Evolutionary conservation across 805 yeast species (phyloP), one percentile per base, ranked within the genome.

Genomic region (Ogataea nakhonphanomensis): DNA sequence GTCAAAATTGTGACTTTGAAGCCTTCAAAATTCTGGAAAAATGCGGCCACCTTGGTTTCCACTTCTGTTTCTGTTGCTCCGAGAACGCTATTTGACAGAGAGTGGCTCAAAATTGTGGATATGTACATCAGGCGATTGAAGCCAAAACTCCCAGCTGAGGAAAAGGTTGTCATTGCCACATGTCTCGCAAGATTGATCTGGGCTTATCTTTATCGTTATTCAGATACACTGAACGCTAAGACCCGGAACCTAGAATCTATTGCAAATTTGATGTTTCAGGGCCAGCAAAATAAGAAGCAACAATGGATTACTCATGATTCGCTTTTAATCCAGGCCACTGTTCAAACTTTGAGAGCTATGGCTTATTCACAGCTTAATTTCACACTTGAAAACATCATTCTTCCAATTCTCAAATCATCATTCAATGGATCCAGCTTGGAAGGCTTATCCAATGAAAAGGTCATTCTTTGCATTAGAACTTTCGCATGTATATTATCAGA

Each of bases 151-250:
- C 50, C 59, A 33, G 72, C 74, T 9, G 56, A 65, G 0, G 72
- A 70, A 35, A 78, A 82, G 50, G 69, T 76, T 0, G 75, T 76
- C 3, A 73, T 79, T 30, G 72, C 85, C 11, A 76, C 78, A 0
- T 80, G 90, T 41, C 64, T 83, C 3, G 73, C 95, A 0, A 66
- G 96, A 43, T 66, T 95, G 24, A 62, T 86, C 0, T 93, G 99
- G 99, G 95, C 90, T 0, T 93, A 85, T 57, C 65, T 89, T 17
- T 87, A 81, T 61, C 70, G 98, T 46, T 79, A 89, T 49, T 77
- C 95, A 0, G 99, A 95, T 50, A 84, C 97, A 0, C 65, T 91
- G 51, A 93, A 91, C 57, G 82, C 85, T 43, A 89, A 95, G 0
- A 79, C 90, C 3, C 81, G 89, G 53, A 82, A 81, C 40, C 69